Evolutionary conservation across 371 early-diverging fungal species (phyloP), one percentile per base, ranked within the genome.

Genomic region (Mortierella sp.): DNA sequence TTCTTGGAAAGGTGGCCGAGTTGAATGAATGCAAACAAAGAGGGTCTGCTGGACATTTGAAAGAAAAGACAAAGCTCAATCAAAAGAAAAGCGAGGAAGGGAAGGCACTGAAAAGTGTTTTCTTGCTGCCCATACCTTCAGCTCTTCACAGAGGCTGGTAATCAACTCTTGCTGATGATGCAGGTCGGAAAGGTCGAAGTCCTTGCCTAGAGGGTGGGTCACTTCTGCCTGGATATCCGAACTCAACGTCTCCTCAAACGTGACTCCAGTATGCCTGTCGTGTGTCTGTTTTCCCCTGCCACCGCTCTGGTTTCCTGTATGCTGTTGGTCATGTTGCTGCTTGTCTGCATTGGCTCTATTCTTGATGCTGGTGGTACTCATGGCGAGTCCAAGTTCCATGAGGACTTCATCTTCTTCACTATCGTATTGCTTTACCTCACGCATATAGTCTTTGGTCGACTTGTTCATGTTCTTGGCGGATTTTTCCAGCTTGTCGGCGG

Each of bases 391-490:
- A 31, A 79, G 28, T 4, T 76, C 71, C 80, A 71, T 83, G 53
- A 79, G 26, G 40, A 79, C 67, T 21, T 79, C 79, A 71, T 83
- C 83, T 34, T 83, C 83, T 14, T 70, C 77, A 53, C 21, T 69
- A 19, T 79, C 79, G 40, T 76, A 83, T 70, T 71, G 76, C 67
- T 83, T 83, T 83, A 83, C 83, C 79, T 83, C 83, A 13, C 76
- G 70, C 19, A 83, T n/a, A 74, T 83, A 79, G 70, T 83, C 77
- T 74, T 83, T 73, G 46, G 59, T 51, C 31, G 64, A 34, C 21
- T 61, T n/a, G 19, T 75, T 75, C 43, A 54, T 6, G 9, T n/a
- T 48, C 16, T 54, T 48, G 59, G 79, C 82, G 9, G 79, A 72
- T 6, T 73, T 53, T 61, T 83, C 80, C 8, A 76, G 69, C 40